Evolutionary conservation across 1,284 basidiomycete genomes (phyloP), one percentile per base, ranked within the genome.

Genomic region (Pseudozyma sp.): DNA sequence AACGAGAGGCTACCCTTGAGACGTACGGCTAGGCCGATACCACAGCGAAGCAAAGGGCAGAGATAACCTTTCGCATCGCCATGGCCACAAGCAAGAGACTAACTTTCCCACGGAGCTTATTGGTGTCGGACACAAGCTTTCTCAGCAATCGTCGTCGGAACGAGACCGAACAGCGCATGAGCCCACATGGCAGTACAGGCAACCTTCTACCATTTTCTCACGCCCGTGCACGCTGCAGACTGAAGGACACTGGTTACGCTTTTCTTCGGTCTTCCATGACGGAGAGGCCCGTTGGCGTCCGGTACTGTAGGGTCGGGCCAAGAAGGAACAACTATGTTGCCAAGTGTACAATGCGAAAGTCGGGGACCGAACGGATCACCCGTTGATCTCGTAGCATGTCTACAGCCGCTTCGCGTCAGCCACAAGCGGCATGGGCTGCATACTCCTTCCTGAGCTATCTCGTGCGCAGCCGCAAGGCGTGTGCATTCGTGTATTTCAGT

Each of bases 41-140:
- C 24, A 14, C 35, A 42, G 14, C 40, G 2, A 13, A 14, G 7
- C n/a, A n/a, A 14, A 14, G n/a, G 39, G 13, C 16, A 14, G 1
- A 49, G 34, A 7, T 30, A 60, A 44, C 39, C 29, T 54, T 66
- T 53, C 48, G 43, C 42, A 17, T 42, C 53, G 46, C 11, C 57
- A 52, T 47, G 30, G 50, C 24, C 34, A 35, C 11, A 59, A 53
- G 49, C n/a, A 13, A 43, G 19, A 61, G 51, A 6, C 29, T 29
- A 13, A 42, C 29, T 37, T 47, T 65, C 55, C 54, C 62, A 68
- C 54, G 54, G 57, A 68, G 45, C 37, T 33, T 62, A 54, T 54
- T 40, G 35, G 11, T 13, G 31, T 29, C 52, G 39, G 52, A 24
- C 35, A 54, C 39, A 52, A 9, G 19, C n/a, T 10, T 52, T 55